phyloP scores from a whole-genome alignment of 140 eudicot species.

The Flaveria floridana region DNA sequence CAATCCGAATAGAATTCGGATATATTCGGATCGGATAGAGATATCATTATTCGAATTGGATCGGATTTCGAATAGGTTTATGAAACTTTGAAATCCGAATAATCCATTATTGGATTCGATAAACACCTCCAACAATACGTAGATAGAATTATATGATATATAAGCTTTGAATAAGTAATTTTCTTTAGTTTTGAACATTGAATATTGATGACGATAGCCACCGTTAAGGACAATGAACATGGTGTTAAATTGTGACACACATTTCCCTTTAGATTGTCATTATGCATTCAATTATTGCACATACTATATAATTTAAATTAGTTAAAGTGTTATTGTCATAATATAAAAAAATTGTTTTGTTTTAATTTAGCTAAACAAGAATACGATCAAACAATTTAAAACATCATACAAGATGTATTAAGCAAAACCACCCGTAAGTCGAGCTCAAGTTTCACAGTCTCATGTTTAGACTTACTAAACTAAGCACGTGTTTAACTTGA shows the following conservation, averaged over 20 bases:
- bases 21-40: too few species aligned
- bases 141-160: too few species aligned
- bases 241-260: constrained; percentile 6
- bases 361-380: background rate
- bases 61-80: too few species aligned
- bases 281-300: background rate
- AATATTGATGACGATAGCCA: constrained; percentile 26
- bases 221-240: constrained; percentile 22
- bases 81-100: too few species aligned
- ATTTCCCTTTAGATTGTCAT: constrained; percentile 14
- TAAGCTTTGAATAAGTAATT: background rate
- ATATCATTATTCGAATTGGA: too few species aligned
- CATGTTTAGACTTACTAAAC: too few species aligned
- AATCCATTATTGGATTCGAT: too few species aligned
- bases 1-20: too few species aligned
- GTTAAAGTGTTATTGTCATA: background rate
- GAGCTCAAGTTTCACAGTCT: too few species aligned
- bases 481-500: too few species aligned
- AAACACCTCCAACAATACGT: too few species aligned
- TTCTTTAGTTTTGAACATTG: background rate
- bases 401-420: background rate
- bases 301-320: background rate
- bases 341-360: background rate
- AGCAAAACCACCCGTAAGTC: too few species aligned
- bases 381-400: background rate